Percentiles rank a stretch among this genome's conserved stretches.
These are phyloP conservation scores for Coprinopsis sp. DNA, from an alignment of 768 basidiomycete species.

Conservation along the genomic window DNA sequence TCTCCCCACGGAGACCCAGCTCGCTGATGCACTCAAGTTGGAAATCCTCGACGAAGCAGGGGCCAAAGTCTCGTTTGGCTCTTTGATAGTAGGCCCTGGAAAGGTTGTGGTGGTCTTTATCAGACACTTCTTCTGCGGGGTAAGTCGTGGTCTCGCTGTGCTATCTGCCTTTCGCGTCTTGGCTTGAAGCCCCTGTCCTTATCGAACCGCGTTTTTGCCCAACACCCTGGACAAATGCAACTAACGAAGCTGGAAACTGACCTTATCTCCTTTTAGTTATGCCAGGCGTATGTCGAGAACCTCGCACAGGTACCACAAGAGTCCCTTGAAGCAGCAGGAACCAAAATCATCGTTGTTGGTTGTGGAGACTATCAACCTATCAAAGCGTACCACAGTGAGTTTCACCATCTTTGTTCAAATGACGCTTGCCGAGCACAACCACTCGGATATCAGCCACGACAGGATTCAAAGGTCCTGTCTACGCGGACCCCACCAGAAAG, in stretches of 20 bases:
- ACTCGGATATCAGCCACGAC: constrained; percentile 34
- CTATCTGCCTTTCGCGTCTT: background rate
- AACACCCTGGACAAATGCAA: background rate
- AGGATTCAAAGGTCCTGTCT: constrained; percentile 43
- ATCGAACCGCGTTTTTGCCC: no score
- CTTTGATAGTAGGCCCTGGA: constrained; percentile 42
- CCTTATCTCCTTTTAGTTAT: background rate
- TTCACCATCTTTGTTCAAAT: background rate
- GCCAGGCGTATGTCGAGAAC: constrained; percentile 44
- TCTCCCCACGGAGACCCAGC: constrained; percentile 28
- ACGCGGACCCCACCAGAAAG: constrained; percentile 57
- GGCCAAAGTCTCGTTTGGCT: constrained; percentile 45
- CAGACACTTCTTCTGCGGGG: constrained; percentile 68
- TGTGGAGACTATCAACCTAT: constrained; percentile 57
- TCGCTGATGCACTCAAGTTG: constrained; percentile 34
- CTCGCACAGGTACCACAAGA: constrained; percentile 39
- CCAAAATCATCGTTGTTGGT: constrained; percentile 48
- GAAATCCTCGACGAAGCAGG: constrained; percentile 45
- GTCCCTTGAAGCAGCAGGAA: constrained; percentile 34
- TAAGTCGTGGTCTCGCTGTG: no score
- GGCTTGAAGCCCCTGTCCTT: background rate
- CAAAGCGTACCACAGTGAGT: constrained; percentile 41
- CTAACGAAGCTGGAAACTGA: no score
- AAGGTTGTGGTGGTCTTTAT: constrained; percentile 60
- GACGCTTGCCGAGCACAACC: background rate